A percentile compares a stretch with the other conserved stretches of the same genome.
Evolutionary conservation across 1,284 basidiomycete genomes (phyloP).

Genomic region (Irpex rosettiformis): DNA sequence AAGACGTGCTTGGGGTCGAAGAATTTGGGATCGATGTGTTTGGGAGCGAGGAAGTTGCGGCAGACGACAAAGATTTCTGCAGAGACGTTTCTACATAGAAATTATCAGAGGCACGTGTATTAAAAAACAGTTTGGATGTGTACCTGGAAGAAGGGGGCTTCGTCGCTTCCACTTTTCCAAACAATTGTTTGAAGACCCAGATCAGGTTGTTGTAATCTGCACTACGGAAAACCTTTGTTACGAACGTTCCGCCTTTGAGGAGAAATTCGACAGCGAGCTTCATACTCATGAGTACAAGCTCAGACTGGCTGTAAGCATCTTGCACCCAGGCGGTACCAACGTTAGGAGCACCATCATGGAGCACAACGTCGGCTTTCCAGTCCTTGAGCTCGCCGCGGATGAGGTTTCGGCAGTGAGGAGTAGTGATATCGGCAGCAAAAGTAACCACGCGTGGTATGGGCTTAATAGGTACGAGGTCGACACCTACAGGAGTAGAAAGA

Average conservation of each 20-base stretch:
- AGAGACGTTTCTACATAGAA: slow-evolving; percentile 82
- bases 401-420: slow-evolving; percentile 84
- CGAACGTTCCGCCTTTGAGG: slow-evolving; percentile 90
- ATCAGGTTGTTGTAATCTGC: slow-evolving; percentile 98
- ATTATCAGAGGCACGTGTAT: not conserved
- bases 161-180: slow-evolving; percentile 95
- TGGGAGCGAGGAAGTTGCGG: slow-evolving; percentile 92
- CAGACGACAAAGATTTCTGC: slow-evolving; percentile 99
- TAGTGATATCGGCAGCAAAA: slow-evolving; percentile 95
- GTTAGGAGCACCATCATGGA: slow-evolving; percentile 99
- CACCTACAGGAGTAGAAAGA: slow-evolving; percentile 53
- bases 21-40: slow-evolving; percentile 97
- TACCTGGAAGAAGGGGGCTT: slow-evolving; percentile 97
- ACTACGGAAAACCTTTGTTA: slow-evolving; percentile 99
- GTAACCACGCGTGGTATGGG: slow-evolving; percentile 93
- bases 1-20: slow-evolving; percentile 98
- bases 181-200: slow-evolving; percentile 98
- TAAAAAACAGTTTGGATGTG: slow-evolving; percentile 18
- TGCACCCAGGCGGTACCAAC: slow-evolving; percentile 99
- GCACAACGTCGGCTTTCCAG: slow-evolving; percentile 99
- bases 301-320: slow-evolving; percentile 97
- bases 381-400: slow-evolving; percentile 92
- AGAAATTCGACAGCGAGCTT: slow-evolving; percentile 98
- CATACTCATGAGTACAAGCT: slow-evolving; percentile 94
- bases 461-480: slow-evolving; percentile 96